phyloP scores from a whole-genome alignment of 164 flowering plant species.

The Liquidambar formosana region DNA sequence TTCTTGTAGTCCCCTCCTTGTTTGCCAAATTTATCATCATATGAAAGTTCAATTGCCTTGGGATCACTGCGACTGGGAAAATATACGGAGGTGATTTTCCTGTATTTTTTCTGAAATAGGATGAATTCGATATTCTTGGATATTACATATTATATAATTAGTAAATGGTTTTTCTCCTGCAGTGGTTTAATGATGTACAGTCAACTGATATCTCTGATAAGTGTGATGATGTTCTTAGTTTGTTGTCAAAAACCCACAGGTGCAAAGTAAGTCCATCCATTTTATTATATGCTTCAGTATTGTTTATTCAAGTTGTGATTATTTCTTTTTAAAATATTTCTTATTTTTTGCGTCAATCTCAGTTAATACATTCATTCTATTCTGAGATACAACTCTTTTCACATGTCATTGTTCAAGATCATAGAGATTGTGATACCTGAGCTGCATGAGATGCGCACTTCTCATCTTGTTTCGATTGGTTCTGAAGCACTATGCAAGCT shows the following conservation, averaged over 20 bases:
- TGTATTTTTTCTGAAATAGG: not conserved
- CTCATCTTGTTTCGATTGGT: constrained; percentile 92
- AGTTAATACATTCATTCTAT: too few relatives aligned
- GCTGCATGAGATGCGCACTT: constrained; percentile 76
- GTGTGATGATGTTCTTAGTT: constrained; percentile 74
- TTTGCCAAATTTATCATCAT: constrained; percentile 64
- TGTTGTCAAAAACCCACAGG: constrained; percentile 54
- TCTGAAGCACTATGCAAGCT: constrained; percentile 56
- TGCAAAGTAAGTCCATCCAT: constrained; percentile 58
- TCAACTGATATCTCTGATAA: constrained; percentile 78
- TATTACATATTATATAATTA: not conserved
- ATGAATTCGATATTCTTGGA: constrained; percentile 2
- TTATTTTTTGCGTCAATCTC: too few relatives aligned
- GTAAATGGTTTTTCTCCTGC: constrained; percentile 21
- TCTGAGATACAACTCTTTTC: not conserved
- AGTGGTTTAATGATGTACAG: constrained; percentile 96
- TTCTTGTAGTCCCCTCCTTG: constrained; percentile 68
- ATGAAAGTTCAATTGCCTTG: constrained; percentile 38
- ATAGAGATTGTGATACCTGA: constrained; percentile 86
- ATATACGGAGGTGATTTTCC: constrained; percentile 66
- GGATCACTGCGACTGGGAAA: constrained; percentile 75
- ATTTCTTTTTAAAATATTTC: not conserved
- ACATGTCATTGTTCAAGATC: constrained; percentile 37
- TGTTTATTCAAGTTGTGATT: not conserved
- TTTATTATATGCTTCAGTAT: not conserved